Conservation (phyloP, 2,329 filamentous ascomycete genomes). For the Colletotrichum cereale region DNA sequence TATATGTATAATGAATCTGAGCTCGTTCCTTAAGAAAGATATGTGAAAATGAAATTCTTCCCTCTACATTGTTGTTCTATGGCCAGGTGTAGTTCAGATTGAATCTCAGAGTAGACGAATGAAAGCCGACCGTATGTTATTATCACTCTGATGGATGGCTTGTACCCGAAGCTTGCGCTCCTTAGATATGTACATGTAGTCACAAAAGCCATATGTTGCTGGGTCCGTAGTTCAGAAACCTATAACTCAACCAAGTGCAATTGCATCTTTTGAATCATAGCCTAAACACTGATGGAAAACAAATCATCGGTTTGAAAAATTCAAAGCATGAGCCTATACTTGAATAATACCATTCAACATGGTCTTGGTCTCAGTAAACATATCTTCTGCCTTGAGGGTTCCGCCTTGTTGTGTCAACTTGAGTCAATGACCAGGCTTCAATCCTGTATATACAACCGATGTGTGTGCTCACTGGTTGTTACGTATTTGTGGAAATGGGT, state of each 20-base stretch:
- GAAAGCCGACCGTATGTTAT: too few species aligned
- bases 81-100: rapidly evolving
- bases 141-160: not conserved
- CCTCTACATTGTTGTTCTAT: not conserved
- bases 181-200: not conserved
- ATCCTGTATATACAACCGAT: not conserved
- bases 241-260: not conserved
- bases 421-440: not conserved
- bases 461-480: not conserved
- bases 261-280: not conserved
- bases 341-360: too few species aligned
- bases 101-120: too few species aligned
- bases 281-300: not conserved
- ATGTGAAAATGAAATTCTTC: too few species aligned
- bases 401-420: not conserved
- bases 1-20: not conserved
- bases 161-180: not conserved
- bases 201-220: not conserved
- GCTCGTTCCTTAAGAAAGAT: too few species aligned
- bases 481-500: not conserved
- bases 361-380: not conserved
- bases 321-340: not conserved
- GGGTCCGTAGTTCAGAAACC: not conserved
- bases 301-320: not conserved
- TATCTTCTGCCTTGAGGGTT: too few species aligned